Conservation (phyloP, 192 early-diverging fungal genomes). For the Coemansia sp. region DNA sequence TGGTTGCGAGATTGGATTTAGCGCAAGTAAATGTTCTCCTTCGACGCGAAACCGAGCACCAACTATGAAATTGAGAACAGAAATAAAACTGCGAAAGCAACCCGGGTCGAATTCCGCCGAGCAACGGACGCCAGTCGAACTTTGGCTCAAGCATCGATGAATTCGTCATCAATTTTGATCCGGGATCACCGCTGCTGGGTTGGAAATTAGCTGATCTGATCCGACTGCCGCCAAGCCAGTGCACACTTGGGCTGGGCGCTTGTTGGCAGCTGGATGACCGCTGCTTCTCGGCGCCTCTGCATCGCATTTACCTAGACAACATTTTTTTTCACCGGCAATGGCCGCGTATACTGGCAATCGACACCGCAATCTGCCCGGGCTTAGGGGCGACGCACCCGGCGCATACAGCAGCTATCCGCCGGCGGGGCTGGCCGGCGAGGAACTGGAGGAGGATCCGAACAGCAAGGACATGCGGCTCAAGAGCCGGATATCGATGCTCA, state of each 20-base stretch:
- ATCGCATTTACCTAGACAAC: no score
- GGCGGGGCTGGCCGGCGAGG: constrained; percentile 1
- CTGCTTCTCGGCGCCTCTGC: not conserved
- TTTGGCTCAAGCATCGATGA: not conserved
- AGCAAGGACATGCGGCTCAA: constrained; percentile 44
- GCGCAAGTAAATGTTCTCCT: not conserved
- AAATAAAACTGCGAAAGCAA: no score
- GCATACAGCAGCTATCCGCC: constrained; percentile 10
- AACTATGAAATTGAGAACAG: not conserved
- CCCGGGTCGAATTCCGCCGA: no score
- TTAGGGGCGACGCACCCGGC: constrained; percentile 1
- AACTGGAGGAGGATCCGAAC: constrained; percentile 34
- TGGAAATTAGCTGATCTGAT: not conserved
- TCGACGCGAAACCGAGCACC: not conserved
- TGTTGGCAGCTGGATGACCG: no score
- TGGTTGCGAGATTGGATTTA: not conserved
- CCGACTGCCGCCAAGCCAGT: no score
- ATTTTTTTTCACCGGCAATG: not conserved
- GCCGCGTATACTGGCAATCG: constrained; percentile 1
- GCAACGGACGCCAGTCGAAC: no score
- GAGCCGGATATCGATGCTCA: constrained; percentile 40
- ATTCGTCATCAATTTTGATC: not conserved
- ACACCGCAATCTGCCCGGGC: constrained; percentile 14
- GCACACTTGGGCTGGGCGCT: no score
- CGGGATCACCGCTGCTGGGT: no score